phyloP scores from a whole-genome alignment of 768 basidiomycete species.

The Psilocybe subaeruginosa region DNA sequence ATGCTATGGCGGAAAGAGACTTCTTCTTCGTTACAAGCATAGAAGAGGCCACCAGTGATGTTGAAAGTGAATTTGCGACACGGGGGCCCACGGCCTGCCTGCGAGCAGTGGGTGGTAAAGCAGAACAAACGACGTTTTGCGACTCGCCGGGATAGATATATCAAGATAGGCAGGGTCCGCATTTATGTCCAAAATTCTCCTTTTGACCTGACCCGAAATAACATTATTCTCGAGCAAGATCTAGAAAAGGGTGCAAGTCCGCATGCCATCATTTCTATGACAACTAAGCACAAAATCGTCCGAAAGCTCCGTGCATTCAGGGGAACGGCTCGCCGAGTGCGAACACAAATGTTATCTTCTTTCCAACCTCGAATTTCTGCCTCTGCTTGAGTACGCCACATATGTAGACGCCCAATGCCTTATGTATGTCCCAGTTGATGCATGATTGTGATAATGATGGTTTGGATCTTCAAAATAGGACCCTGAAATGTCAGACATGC shows the following conservation, averaged over 20 bases:
- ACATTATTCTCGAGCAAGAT: slow-evolving; percentile 6
- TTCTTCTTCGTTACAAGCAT: slow-evolving; percentile 16
- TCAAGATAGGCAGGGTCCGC: slow-evolving; percentile 14
- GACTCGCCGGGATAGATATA: slow-evolving; percentile 15
- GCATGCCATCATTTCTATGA: slow-evolving; percentile 17
- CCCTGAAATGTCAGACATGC: neutral
- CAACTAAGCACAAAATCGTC: slow-evolving; percentile 5
- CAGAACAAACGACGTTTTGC: slow-evolving; percentile 4
- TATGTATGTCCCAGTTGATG: neutral
- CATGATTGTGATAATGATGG: neutral
- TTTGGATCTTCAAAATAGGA: neutral
- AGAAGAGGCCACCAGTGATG: neutral
- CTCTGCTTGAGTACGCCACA: neutral
- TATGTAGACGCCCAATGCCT: neutral
- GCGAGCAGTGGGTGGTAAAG: neutral
- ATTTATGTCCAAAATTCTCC: slow-evolving; percentile 16
- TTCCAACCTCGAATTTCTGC: neutral
- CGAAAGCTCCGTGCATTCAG: slow-evolving; percentile 6
- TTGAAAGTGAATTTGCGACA: neutral
- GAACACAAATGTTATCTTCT: neutral
- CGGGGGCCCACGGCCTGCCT: slow-evolving; percentile 6
- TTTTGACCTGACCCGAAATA: slow-evolving; percentile 6
- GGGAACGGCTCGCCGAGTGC: neutral
- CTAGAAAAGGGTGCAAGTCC: slow-evolving; percentile 2
- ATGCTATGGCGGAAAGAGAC: slow-evolving; percentile 15